phyloP scores from a whole-genome alignment of 2,329 filamentous ascomycete species.

The Arthroderma sp. region DNA sequence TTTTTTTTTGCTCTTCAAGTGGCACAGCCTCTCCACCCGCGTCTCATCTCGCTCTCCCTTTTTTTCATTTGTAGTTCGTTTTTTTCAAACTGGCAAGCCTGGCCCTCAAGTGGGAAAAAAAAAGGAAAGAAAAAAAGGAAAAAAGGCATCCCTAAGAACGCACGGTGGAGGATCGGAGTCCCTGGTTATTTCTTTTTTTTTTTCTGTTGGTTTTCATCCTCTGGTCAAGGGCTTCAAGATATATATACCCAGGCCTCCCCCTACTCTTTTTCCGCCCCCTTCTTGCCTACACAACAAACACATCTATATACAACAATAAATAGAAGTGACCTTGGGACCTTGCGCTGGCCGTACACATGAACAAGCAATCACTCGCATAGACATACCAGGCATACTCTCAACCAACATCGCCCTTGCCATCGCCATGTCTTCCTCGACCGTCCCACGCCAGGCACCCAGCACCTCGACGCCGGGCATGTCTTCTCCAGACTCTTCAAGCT shows the following conservation, averaged over 20 bases:
- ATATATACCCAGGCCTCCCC: not conserved
- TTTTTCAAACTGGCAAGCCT: not conserved
- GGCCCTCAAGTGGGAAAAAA: not conserved
- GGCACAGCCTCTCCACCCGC: not conserved
- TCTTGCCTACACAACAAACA: not conserved
- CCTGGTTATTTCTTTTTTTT: conserved; percentile 2
- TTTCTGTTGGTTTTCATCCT: not conserved
- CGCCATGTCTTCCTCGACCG: conserved; percentile 29
- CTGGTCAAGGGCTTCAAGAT: not conserved
- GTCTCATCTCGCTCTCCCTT: not conserved
- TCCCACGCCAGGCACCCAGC: conserved; percentile 23
- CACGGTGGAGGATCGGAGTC: not conserved
- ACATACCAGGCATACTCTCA: not conserved
- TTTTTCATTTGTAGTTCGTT: not conserved
- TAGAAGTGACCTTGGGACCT: not conserved
- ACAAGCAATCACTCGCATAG: not conserved
- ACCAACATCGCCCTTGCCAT: not conserved
- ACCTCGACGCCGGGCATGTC: conserved; percentile 17
- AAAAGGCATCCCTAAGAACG: not conserved
- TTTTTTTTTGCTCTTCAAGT: not conserved
- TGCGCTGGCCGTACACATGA: not conserved
- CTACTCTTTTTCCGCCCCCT: not conserved
- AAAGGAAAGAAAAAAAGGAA: not conserved
- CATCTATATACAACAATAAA: not conserved
- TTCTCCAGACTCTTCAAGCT: conserved; percentile 15